A percentile compares a stretch with the other conserved stretches of the same genome.
Evolutionary conservation across 805 yeast species (phyloP).

Genomic region (Scheffersomyces ergatensis): DNA sequence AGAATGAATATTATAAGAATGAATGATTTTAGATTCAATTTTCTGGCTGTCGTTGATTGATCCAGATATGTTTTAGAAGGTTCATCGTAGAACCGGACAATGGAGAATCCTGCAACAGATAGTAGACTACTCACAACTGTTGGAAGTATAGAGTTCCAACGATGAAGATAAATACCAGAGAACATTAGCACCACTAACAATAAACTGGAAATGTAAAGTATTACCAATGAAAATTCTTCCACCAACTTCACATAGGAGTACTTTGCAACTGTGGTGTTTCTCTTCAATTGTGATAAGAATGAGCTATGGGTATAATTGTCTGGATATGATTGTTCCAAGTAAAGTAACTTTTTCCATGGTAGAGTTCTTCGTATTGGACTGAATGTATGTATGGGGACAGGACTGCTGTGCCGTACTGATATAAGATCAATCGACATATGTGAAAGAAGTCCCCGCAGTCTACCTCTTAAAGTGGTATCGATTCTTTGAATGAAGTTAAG

Average conservation of each 20-base stretch:
- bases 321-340: constrained; percentile 82
- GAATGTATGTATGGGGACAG: not conserved
- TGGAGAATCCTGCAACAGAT: constrained; percentile 30
- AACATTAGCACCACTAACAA: constrained; percentile 69
- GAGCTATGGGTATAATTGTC: constrained; percentile 86
- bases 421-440: not conserved
- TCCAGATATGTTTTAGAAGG: constrained; percentile 7
- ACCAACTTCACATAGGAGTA: constrained; percentile 64
- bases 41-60: constrained; percentile 1
- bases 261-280: constrained; percentile 71
- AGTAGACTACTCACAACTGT: constrained; percentile 23
- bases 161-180: constrained; percentile 49
- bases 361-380: not conserved
- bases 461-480: too few species aligned
- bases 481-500: too few species aligned
- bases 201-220: constrained; percentile 63
- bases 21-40: constrained; percentile 54
- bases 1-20: constrained; percentile 66
- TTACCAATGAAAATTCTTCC: constrained; percentile 68
- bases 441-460: too few species aligned
- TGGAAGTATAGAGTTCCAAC: constrained; percentile 51
- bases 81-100: constrained; percentile 11
- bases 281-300: constrained; percentile 74
- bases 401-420: not conserved
- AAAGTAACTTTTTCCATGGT: constrained; percentile 82